These are phyloP conservation scores for Echeveria elegans DNA, from an alignment of 164 flowering plant genomes.

Conservation along the genomic window DNA sequence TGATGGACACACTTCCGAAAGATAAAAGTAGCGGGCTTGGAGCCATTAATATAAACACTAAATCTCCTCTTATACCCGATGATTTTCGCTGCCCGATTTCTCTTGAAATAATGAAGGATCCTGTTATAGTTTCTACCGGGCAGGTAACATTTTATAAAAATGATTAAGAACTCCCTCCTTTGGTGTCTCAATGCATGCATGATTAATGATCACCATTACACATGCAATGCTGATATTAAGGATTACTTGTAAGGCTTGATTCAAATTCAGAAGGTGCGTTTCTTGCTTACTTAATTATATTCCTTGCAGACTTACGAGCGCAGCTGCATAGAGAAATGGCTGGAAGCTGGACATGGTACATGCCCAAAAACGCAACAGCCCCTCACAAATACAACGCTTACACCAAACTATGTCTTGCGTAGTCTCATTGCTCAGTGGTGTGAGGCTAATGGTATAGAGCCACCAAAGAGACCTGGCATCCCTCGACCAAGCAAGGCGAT, in stretches of 20 bases:
- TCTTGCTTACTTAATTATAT: constrained; percentile 9
- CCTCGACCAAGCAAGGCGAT: constrained; percentile 32
- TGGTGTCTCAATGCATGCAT: not conserved
- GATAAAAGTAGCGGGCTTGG: not conserved
- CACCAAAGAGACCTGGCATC: constrained; percentile 64
- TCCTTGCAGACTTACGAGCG: constrained; percentile 83
- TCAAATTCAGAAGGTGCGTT: not conserved
- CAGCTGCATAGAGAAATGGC: constrained; percentile 83
- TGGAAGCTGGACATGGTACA: constrained; percentile 76
- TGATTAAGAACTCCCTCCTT: not conserved
- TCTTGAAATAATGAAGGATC: constrained; percentile 32
- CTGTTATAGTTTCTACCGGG: constrained; percentile 36
- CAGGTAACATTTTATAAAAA: constrained; percentile 17
- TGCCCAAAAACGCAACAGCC: constrained; percentile 93
- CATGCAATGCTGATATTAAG: not conserved
- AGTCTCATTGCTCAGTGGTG: constrained; percentile 98
- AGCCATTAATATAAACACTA: not conserved
- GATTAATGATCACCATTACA: not conserved
- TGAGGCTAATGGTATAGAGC: constrained; percentile 80
- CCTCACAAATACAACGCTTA: constrained; percentile 47
- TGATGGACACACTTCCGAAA: constrained; percentile 14
- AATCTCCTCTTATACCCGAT: constrained; percentile 18
- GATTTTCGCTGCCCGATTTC: constrained; percentile 34
- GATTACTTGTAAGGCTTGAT: not conserved
- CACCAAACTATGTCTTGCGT: constrained; percentile 86